Evolutionary conservation across 2,329 filamentous ascomycete genomes (phyloP).

Genomic region (Calonectria pauciramosa): DNA sequence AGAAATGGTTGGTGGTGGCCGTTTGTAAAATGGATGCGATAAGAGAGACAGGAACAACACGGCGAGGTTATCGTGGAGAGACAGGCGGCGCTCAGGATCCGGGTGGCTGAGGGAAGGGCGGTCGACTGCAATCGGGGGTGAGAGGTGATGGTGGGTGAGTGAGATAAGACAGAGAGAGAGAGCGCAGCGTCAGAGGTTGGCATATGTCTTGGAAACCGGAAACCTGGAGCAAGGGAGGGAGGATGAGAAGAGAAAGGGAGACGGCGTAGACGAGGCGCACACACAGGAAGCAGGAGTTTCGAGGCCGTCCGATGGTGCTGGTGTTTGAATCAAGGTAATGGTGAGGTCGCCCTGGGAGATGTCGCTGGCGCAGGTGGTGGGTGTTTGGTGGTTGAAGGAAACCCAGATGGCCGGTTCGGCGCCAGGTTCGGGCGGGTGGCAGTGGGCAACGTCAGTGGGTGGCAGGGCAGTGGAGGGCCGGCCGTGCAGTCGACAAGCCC

Average conservation of each 20-base stretch:
- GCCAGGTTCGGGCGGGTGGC: slow-evolving; percentile 43
- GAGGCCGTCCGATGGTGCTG: slow-evolving; percentile 21
- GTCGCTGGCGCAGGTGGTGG: slow-evolving; percentile 24
- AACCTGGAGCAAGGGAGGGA: slow-evolving; percentile 3
- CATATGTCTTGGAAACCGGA: slow-evolving; percentile 6
- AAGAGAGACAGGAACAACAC: slow-evolving; percentile 9
- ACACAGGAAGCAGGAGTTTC: slow-evolving; percentile 11
- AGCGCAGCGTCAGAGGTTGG: background rate
- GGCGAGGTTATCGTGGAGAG: background rate
- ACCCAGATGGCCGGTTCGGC: slow-evolving; percentile 47
- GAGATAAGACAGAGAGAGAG: slow-evolving; percentile 31
- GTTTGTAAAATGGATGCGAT: background rate
- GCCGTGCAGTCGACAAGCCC: slow-evolving; percentile 13
- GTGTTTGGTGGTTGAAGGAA: slow-evolving; percentile 38
- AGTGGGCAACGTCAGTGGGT: slow-evolving; percentile 35
- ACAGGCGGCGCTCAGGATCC: slow-evolving; percentile 11
- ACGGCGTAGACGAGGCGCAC: slow-evolving; percentile 1
- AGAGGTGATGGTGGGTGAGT: slow-evolving; percentile 25
- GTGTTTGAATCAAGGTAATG: slow-evolving; percentile 26
- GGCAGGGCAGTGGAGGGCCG: slow-evolving; percentile 9
- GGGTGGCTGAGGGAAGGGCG: slow-evolving; percentile 23
- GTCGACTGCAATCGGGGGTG: slow-evolving; percentile 17
- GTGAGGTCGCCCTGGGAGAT: slow-evolving; percentile 25
- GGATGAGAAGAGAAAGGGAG: slow-evolving; percentile 1
- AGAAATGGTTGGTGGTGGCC: background rate